Evolutionary conservation across 2,329 filamentous ascomycete species (phyloP).

Genomic region (Colletotrichum shisoi): DNA sequence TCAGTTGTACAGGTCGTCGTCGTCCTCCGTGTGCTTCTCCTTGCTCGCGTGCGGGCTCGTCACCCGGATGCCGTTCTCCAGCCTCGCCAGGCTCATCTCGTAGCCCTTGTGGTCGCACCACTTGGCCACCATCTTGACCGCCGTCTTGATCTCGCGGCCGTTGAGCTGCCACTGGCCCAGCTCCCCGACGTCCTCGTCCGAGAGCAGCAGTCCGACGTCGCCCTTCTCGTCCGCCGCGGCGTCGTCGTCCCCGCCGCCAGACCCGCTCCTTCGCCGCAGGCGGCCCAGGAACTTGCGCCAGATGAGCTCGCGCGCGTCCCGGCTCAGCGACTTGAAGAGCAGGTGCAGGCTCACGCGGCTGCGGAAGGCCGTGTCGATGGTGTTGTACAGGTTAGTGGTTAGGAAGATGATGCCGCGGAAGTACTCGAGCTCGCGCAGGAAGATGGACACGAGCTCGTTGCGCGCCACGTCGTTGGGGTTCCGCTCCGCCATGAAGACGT

Average conservation of each 20-base stretch:
- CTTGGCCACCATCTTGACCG: slow-evolving; percentile 55
- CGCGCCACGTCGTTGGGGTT: slow-evolving; percentile 55
- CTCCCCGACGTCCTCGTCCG: slow-evolving; percentile 51
- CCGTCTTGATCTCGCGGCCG: slow-evolving; percentile 58
- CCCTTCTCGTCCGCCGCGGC: background rate
- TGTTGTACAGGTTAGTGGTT: slow-evolving; percentile 54
- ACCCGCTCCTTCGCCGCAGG: slow-evolving; percentile 41
- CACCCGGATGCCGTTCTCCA: slow-evolving; percentile 57
- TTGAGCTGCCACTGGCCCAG: slow-evolving; percentile 55
- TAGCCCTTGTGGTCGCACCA: slow-evolving; percentile 58
- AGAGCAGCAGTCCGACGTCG: slow-evolving; percentile 40
- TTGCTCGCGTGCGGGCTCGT: slow-evolving; percentile 55
- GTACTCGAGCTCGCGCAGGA: slow-evolving; percentile 57
- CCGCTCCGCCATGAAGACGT: slow-evolving; percentile 61
- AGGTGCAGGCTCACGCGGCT: slow-evolving; percentile 59
- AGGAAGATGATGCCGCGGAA: slow-evolving; percentile 57
- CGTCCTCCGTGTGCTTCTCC: slow-evolving; percentile 41
- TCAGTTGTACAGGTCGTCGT: slow-evolving; percentile 45
- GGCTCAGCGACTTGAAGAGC: slow-evolving; percentile 52
- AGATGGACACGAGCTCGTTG: slow-evolving; percentile 60
- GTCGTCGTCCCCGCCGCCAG: background rate
- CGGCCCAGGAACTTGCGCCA: slow-evolving; percentile 58
- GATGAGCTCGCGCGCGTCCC: slow-evolving; percentile 51
- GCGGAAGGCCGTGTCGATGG: slow-evolving; percentile 56
- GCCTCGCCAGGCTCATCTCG: slow-evolving; percentile 51